phyloP scores from a whole-genome alignment of 2,329 filamentous ascomycete species.

The Teratosphaeria pseudoeucalypti region DNA sequence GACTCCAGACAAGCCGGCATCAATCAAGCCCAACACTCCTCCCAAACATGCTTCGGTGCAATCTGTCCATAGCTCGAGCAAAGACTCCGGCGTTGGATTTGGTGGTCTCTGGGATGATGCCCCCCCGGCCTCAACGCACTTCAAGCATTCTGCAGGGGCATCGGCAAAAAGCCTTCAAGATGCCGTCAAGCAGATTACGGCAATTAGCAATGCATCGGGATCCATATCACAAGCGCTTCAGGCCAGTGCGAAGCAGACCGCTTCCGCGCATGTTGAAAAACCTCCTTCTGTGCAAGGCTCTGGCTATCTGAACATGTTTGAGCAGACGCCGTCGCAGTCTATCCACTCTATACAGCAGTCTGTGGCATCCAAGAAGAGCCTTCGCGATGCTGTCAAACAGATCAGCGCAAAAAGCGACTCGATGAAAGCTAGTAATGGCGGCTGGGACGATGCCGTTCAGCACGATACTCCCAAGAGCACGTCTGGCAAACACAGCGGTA shows the following conservation, averaged over 20 bases:
- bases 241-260: not conserved
- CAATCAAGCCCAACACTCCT: not conserved
- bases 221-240: not conserved
- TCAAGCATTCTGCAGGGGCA: not conserved
- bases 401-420: slow-evolving; percentile 3
- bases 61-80: slow-evolving; percentile 1
- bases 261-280: not conserved
- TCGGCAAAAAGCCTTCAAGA: slow-evolving; percentile 2
- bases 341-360: not conserved
- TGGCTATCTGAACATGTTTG: not conserved
- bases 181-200: slow-evolving; percentile 2
- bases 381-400: not conserved
- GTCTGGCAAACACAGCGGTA: not conserved
- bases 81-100: slow-evolving; percentile 5
- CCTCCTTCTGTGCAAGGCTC: not conserved
- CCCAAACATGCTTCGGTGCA: not conserved
- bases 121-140: not conserved
- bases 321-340: not conserved
- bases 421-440: not conserved
- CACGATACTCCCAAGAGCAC: not conserved
- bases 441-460: not conserved
- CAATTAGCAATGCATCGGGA: not conserved
- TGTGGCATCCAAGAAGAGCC: slow-evolving; percentile 1
- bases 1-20: not conserved
- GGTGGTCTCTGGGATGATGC: not conserved